Conservation (phyloP, 768 basidiomycete species). For the Tremella yokohamensis region DNA sequence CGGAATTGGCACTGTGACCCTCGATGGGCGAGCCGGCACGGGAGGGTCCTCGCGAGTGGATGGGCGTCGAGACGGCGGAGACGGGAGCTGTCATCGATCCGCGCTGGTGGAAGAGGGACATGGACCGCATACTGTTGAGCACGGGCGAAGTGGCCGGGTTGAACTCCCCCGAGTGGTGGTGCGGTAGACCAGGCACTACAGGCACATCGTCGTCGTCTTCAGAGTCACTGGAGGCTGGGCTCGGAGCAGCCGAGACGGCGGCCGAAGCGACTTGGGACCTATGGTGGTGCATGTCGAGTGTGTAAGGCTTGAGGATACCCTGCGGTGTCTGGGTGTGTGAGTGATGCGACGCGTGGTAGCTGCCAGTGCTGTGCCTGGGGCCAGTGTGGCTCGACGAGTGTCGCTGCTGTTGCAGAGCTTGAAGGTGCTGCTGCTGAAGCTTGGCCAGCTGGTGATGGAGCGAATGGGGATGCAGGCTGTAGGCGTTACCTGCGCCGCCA, state of each 20-base stretch:
- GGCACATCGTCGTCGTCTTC: slow-evolving; percentile 41
- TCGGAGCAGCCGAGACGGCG: slow-evolving; percentile 43
- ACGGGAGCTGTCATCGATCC: slow-evolving; percentile 45
- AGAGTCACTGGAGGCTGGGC: slow-evolving; percentile 43
- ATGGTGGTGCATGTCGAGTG: slow-evolving; percentile 25
- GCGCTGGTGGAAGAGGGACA: slow-evolving; percentile 46
- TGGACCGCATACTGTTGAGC: slow-evolving; percentile 48
- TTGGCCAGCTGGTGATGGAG: slow-evolving; percentile 38
- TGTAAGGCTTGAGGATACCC: slow-evolving; percentile 29
- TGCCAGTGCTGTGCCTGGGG: no score
- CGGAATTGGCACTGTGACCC: slow-evolving; percentile 47
- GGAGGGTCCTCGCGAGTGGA: slow-evolving; percentile 37
- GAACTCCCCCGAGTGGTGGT: slow-evolving; percentile 18
- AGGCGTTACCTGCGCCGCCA: slow-evolving; percentile 12
- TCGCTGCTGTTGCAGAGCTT: slow-evolving; percentile 28
- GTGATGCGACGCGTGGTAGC: not conserved
- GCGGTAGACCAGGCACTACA: slow-evolving; percentile 17
- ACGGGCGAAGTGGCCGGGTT: slow-evolving; percentile 51
- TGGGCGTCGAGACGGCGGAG: slow-evolving; percentile 37
- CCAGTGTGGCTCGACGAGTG: not conserved
- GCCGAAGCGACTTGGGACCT: slow-evolving; percentile 28
- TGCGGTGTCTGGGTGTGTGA: not conserved
- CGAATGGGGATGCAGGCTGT: slow-evolving; percentile 32
- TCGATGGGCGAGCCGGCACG: slow-evolving; percentile 47
- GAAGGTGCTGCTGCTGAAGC: slow-evolving; percentile 41